Percentiles rank a stretch among this genome's conserved stretches.
phyloP scores from a whole-genome alignment of 208 protist species.

The Acanthamoeba sp. region DNA sequence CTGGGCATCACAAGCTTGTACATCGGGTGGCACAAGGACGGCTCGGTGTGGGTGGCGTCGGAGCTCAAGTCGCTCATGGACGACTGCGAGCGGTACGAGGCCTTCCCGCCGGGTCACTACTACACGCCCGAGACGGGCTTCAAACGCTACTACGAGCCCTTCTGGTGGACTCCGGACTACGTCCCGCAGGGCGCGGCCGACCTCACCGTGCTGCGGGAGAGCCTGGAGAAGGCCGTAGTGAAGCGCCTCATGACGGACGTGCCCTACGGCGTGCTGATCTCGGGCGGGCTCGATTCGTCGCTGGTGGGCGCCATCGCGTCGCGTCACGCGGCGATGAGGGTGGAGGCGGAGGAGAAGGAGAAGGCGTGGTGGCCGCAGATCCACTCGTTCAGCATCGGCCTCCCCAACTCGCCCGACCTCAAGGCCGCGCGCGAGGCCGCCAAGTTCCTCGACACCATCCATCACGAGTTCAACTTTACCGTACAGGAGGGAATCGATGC shows the following conservation, averaged over 20 bases:
- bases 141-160: constrained; percentile 78
- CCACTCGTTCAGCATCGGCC: constrained; percentile 93
- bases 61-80: constrained; percentile 92
- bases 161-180: constrained; percentile 71
- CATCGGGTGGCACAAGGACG: constrained; percentile 87
- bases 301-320: constrained; percentile 89
- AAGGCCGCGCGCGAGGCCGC: constrained; percentile 91
- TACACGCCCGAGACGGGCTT: constrained; percentile 81
- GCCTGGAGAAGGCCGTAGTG: constrained; percentile 82
- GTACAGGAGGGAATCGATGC: constrained; percentile 94
- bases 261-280: constrained; percentile 93
- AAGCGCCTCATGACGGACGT: constrained; percentile 88
- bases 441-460: constrained; percentile 90
- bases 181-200: constrained; percentile 47
- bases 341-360: constrained; percentile 81
- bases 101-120: constrained; percentile 92
- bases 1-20: constrained; percentile 90
- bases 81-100: constrained; percentile 88
- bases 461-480: constrained; percentile 93
- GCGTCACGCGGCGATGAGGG: constrained; percentile 79
- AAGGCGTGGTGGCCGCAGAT: constrained; percentile 88
- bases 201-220: constrained; percentile 71
- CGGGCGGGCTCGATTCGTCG: constrained; percentile 91
- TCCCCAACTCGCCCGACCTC: constrained; percentile 92
- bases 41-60: constrained; percentile 90